phyloP scores from a whole-genome alignment of 2,329 filamentous ascomycete genomes.

The Gaeumannomyces tritici region DNA sequence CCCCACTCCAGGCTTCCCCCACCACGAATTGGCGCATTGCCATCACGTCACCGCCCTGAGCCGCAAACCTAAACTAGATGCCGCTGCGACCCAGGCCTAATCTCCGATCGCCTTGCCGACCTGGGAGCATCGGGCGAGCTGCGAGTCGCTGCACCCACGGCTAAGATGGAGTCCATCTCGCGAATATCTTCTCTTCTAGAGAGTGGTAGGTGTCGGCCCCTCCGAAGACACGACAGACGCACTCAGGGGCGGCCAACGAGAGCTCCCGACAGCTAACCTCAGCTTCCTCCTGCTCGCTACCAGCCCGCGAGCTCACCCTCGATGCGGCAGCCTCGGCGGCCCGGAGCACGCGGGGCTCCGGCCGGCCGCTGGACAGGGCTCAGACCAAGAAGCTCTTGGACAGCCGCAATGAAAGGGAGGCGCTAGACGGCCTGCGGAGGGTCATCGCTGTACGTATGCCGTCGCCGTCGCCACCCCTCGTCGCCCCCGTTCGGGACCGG shows the following conservation, averaged over 20 bases:
- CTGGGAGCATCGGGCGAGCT: neutral
- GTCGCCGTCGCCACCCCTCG: neutral
- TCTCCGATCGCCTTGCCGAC: neutral
- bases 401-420: conserved; percentile 84
- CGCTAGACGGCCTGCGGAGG: conserved; percentile 81
- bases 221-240: neutral
- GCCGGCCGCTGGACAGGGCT: conserved; percentile 58
- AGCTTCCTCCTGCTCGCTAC: neutral
- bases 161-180: conserved; percentile 85
- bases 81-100: neutral
- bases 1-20: no score
- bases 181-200: conserved; percentile 90
- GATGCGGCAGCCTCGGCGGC: conserved; percentile 93
- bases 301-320: conserved; percentile 92
- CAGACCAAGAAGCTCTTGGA: conserved; percentile 94
- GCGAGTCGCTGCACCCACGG: neutral
- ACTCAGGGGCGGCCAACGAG: neutral
- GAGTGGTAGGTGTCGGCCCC: conserved; percentile 54
- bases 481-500: neutral
- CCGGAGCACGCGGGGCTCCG: conserved; percentile 49
- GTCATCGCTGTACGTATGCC: conserved; percentile 67
- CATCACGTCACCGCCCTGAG: conserved; percentile 1
- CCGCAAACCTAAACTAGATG: neutral
- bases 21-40: neutral
- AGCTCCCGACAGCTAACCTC: no score